Conservation (phyloP, 1,284 basidiomycete genomes). For the Moesziomyces sp. region DNA sequence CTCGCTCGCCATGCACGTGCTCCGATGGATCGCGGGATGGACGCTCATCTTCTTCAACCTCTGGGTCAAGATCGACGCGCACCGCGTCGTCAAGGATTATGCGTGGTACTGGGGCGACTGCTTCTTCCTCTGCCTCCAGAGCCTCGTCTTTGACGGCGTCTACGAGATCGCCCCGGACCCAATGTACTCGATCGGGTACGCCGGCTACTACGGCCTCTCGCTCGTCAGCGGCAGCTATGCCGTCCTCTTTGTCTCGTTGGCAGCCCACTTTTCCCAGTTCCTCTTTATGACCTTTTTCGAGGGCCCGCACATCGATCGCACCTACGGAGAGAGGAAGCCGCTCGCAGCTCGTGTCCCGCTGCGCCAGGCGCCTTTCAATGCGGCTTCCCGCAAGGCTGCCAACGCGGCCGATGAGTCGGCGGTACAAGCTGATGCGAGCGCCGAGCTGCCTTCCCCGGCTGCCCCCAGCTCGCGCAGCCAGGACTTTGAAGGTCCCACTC, state of each 20-base stretch:
- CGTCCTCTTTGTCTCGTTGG: conserved; percentile 90
- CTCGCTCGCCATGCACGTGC: conserved; percentile 78
- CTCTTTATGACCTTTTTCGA: conserved; percentile 96
- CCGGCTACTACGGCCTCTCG: conserved; percentile 89
- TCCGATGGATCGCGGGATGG: conserved; percentile 88
- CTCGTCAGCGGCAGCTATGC: conserved; percentile 87
- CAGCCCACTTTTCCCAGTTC: conserved; percentile 93
- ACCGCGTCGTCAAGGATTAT: conserved; percentile 87
- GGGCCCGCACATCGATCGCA: conserved; percentile 80
- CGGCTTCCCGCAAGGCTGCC: conserved; percentile 51
- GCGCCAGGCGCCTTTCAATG: conserved; percentile 51
- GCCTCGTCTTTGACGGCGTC: conserved; percentile 95
- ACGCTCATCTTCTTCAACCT: conserved; percentile 91
- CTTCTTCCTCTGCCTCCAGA: conserved; percentile 81
- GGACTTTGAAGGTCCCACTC: conserved; percentile 27
- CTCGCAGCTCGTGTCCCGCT: conserved; percentile 39
- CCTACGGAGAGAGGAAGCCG: conserved; percentile 62
- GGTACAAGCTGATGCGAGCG: not conserved
- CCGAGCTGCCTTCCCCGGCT: not conserved
- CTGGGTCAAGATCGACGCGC: conserved; percentile 98
- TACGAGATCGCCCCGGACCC: conserved; percentile 90
- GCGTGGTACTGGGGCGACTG: conserved; percentile 96
- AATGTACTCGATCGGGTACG: conserved; percentile 85
- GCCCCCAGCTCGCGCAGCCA: not conserved
- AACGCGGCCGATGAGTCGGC: conserved; percentile 6